A percentile compares a stretch with the other conserved stretches of the same genome.
These are phyloP conservation scores for Aspergillus oerlinghausenensis DNA, from an alignment of 2,329 filamentous ascomycete species.

Conservation along the genomic window DNA sequence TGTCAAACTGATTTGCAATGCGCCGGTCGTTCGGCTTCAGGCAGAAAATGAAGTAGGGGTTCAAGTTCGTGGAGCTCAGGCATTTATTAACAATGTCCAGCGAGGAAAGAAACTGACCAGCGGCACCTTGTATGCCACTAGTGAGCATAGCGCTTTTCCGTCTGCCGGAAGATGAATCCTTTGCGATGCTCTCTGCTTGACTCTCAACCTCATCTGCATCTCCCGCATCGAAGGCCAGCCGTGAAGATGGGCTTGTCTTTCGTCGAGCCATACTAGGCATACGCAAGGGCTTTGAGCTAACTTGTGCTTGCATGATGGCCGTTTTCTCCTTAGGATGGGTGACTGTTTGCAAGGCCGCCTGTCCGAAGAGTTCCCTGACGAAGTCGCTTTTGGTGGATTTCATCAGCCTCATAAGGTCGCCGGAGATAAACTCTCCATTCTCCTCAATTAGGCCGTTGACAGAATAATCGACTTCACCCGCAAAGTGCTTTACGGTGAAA, in stretches of 20 bases:
- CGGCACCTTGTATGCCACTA: slow-evolving; percentile 68
- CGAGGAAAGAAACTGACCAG: slow-evolving; percentile 84
- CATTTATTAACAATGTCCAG: slow-evolving; percentile 89
- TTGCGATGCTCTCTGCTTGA: slow-evolving; percentile 27
- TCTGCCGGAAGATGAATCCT: slow-evolving; percentile 19
- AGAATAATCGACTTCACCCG: slow-evolving; percentile 92
- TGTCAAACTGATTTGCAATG: slow-evolving; percentile 98
- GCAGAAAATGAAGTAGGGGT: slow-evolving; percentile 95
- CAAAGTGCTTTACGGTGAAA: slow-evolving; percentile 93
- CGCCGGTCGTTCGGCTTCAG: slow-evolving; percentile 94
- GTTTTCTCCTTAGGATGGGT: slow-evolving; percentile 87
- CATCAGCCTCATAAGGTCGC: slow-evolving; percentile 91
- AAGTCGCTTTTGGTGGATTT: slow-evolving; percentile 84
- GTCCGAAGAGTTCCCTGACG: slow-evolving; percentile 85
- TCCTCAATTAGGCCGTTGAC: slow-evolving; percentile 84
- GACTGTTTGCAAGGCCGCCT: slow-evolving; percentile 86
- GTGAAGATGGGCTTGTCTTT: slow-evolving; percentile 57
- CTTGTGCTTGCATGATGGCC: slow-evolving; percentile 90
- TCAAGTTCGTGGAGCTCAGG: slow-evolving; percentile 74
- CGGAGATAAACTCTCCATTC: slow-evolving; percentile 93
- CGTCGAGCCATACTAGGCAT: slow-evolving; percentile 87
- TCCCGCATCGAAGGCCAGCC: slow-evolving; percentile 36
- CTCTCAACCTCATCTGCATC: slow-evolving; percentile 39
- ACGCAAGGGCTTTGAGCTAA: slow-evolving; percentile 90
- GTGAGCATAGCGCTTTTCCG: slow-evolving; percentile 38